These are phyloP conservation scores for Cucumis cinereus DNA, from an alignment of 306 rosid species.

Conservation along the genomic window DNA sequence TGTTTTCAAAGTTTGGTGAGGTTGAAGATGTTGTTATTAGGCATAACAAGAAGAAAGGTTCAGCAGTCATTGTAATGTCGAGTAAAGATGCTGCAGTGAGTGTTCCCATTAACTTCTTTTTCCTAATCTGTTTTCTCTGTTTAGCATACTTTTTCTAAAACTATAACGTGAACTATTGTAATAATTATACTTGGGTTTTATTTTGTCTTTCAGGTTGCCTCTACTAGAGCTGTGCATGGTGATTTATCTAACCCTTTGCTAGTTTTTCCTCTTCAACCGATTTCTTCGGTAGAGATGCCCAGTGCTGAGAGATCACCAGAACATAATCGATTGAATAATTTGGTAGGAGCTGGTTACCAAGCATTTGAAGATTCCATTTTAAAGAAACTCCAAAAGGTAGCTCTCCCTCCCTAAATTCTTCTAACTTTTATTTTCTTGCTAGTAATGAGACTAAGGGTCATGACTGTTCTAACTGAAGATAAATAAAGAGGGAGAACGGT, in stretches of 20 bases:
- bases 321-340: conserved; percentile 25
- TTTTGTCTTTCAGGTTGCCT: conserved; percentile 40
- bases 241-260: conserved; percentile 68
- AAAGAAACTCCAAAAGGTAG: conserved; percentile 66
- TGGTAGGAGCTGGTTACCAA: conserved; percentile 70
- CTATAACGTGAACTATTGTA: neutral
- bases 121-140: neutral
- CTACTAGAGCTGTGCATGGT: conserved; percentile 50
- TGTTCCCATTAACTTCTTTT: neutral
- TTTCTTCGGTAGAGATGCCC: conserved; percentile 24
- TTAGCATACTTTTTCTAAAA: neutral
- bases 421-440: neutral
- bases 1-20: conserved; percentile 61
- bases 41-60: conserved; percentile 61
- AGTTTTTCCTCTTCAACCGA: conserved; percentile 67
- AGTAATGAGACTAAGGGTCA: neutral
- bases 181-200: conserved; percentile 3
- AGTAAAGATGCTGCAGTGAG: conserved; percentile 81
- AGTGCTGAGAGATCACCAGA: conserved; percentile 30
- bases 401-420: neutral
- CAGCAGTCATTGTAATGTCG: conserved; percentile 81
- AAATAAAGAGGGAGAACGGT: neutral
- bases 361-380: conserved; percentile 76
- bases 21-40: conserved; percentile 89
- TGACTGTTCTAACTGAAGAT: neutral